Base-by-base conservation (phyloP, 441 rosid species). In the Euphorbia schlechtendalii region DNA sequence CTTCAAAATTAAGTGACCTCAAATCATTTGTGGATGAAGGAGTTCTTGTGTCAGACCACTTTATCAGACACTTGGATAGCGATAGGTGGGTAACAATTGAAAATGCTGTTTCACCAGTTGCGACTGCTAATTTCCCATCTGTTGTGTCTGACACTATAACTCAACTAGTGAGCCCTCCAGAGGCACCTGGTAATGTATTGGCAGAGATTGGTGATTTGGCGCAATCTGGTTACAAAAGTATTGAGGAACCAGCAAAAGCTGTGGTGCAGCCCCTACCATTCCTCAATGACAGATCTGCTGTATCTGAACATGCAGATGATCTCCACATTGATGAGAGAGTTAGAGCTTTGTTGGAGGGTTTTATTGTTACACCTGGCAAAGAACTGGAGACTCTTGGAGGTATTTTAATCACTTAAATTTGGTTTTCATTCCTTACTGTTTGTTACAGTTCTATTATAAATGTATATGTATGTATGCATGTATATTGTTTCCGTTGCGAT, bases 1-100 rank as follows among this genome's bases (percentile, higher is more conserved):
- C 99, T 65, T 82, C 97, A 52, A 89, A 69, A 72, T 82, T 95
- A 74, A 76, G 79, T 15, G 96, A 89, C 67, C 90, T 95, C 65
- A 92, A 82, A 76, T 80, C 77, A 68, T 93, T 89, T 63, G 87
- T 92, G 80, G 92, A 82, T 64, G 96, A 81, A 59, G 96, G 97
- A 64, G 59, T 77, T 81, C 85, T 95, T 72, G 81, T 68, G 65
- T 80, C 98, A 4, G 99, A 92, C 81, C 98, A 95, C 79, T 88
- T 95, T 72, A 76, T 95, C 76, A 92, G 87, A 72, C 97, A 88
- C 73, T 65, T 82, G 74, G 92, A 92, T 68, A 77, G 85, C 54
- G 83, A 95, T 76, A 82, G 96, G 86, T 95, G 99, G 99, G 82
- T 89, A 65, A 90, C 97, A 11, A 78, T 92, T 81, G 98, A 95